Base-by-base conservation (phyloP, 2,329 filamentous ascomycete species). In the Daldinia sp. region DNA sequence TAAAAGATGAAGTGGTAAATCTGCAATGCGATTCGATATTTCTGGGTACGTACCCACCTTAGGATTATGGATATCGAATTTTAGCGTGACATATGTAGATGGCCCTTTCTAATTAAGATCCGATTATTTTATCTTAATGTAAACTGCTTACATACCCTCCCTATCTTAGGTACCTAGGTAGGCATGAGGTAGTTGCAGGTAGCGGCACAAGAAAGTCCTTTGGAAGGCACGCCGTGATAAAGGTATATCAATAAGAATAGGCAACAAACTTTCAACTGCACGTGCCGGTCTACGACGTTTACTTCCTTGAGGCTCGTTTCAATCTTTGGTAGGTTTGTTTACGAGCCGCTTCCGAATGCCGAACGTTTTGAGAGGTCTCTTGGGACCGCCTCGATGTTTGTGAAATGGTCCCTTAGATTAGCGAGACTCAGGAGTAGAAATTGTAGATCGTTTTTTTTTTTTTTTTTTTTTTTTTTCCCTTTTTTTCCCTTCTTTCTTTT, bases 1-100 rank as follows among this genome's bases (percentile, higher is more conserved):
- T 6, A 41, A 30, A 48, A 54, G 41, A 60, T 39, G 39, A 41
- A 39, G 39, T 54, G 35, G 50, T 44, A 48, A 56, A 58, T 55
- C 20, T 57, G 30, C 20, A 54, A 59, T 55, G 50, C 51, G 51
- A 63, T 28, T 42, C 13, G 37, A 26, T 44, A 51, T 26, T 50
- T 60, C 13, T 26, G n/a, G 13, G n/a, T n/a, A 23, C 41, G 41
- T 44, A 44, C 9, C 6, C 42, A 12, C 12, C 20, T 48, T 26
- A 26, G 20, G 26, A 48, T 48, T 46, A 15, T 26, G 12, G 20
- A 26, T 6, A 10, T 46, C 23, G 4, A 46, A 46, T 50, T 30
- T 48, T 50, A 50, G 26, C 13, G 18, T 48, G 44, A 12, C 23
- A 48, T 48, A 15, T 9, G 15, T 23, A 20, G 39, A 44, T 20